Conservation (phyloP, 176 grass and related monocot species). For the Rhipidocladum racemiflorum region DNA sequence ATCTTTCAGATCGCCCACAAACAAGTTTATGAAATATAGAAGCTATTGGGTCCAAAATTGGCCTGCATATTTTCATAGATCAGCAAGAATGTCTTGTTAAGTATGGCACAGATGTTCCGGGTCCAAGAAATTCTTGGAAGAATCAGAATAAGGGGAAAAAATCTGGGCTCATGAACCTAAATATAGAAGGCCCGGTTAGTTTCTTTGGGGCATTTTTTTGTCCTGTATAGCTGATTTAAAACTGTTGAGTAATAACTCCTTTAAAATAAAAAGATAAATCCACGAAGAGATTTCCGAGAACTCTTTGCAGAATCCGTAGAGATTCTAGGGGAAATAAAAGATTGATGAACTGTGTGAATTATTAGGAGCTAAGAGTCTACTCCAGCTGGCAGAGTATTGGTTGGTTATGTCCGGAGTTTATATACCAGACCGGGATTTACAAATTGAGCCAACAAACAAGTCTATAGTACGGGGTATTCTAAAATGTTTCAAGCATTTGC, state of each 20-base stretch:
- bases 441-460: not conserved
- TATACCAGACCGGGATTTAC: not conserved
- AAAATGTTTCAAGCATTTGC: not conserved
- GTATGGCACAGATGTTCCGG: not conserved
- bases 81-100: not conserved
- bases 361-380: not conserved
- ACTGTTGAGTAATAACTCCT: not conserved
- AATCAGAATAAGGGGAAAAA: not conserved
- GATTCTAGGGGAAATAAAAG: not conserved
- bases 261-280: not conserved
- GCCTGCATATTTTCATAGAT: conserved; percentile 42
- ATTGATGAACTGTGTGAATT: not conserved
- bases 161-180: not conserved
- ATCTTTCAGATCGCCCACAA: conserved; percentile 56
- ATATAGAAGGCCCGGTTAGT: not conserved
- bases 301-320: not conserved
- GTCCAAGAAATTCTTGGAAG: not conserved
- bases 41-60: conserved; percentile 66
- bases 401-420: not conserved
- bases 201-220: not conserved
- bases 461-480: not conserved
- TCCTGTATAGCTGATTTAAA: not conserved
- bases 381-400: not conserved
- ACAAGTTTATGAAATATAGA: conserved; percentile 62
- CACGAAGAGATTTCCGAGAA: not conserved